Conservation (phyloP, 106 monocot species). For the Dendrobium officinale region DNA sequence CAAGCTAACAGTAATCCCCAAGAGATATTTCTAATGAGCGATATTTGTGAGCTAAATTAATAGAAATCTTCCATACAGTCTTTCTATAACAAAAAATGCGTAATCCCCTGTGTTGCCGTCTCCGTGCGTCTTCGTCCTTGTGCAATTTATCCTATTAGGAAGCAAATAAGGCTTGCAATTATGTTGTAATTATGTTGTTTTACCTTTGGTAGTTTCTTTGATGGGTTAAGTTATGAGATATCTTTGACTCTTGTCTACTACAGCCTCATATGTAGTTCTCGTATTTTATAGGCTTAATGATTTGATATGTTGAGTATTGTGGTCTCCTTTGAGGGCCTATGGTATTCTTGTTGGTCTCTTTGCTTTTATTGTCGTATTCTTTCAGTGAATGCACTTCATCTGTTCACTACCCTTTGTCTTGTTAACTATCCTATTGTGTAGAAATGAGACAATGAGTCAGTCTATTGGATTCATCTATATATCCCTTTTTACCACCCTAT, state of each 20-base stretch:
- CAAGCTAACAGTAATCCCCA: no score
- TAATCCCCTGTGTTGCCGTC: no score
- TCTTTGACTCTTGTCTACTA: background rate
- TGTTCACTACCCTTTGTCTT: background rate
- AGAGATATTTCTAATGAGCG: no score
- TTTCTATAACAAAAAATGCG: no score
- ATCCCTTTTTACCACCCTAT: background rate
- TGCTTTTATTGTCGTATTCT: background rate
- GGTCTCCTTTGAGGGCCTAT: background rate
- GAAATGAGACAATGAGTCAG: background rate
- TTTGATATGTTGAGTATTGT: background rate
- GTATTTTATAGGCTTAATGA: background rate
- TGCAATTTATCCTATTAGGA: no score
- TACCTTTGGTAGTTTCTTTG: background rate
- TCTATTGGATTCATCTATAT: background rate
- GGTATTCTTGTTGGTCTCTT: background rate
- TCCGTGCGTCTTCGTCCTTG: no score
- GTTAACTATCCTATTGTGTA: background rate
- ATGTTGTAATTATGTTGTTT: no score
- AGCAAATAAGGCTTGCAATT: no score
- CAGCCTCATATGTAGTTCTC: background rate
- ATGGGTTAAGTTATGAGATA: background rate
- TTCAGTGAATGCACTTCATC: background rate
- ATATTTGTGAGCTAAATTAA: no score
- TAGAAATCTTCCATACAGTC: no score